phyloP scores from a whole-genome alignment of 345 rosid species.

The Gossypium sturtianum region DNA sequence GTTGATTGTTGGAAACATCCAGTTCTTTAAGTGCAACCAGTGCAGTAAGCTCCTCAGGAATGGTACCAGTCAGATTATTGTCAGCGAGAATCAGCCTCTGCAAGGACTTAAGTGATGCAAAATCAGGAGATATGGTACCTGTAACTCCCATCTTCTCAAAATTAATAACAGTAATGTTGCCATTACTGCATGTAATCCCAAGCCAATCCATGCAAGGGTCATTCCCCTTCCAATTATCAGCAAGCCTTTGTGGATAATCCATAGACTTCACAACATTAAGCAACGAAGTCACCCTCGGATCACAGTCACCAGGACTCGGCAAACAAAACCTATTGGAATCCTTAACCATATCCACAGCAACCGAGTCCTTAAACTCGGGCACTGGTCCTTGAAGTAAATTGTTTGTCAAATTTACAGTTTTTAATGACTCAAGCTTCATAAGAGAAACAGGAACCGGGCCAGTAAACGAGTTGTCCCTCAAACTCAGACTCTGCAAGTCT shows the following conservation, averaged over 20 bases:
- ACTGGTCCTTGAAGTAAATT: conserved; percentile 5
- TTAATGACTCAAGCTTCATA: not conserved
- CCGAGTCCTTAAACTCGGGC: not conserved
- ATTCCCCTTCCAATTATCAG: conserved; percentile 5
- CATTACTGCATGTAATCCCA: not conserved
- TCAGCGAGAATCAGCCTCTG: not conserved
- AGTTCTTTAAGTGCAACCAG: conserved; percentile 1
- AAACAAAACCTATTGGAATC: not conserved
- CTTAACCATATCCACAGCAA: conserved; percentile 1
- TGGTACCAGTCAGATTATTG: conserved; percentile 2
- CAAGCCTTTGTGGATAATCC: conserved; percentile 1
- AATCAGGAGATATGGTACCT: conserved; percentile 1
- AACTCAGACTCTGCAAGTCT: not conserved
- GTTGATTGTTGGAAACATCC: conserved; percentile 5
- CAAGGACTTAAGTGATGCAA: conserved; percentile 4
- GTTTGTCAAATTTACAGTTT: not conserved
- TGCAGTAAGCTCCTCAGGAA: not conserved
- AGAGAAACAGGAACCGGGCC: not conserved
- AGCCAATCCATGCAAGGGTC: conserved; percentile 7
- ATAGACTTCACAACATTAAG: conserved; percentile 1
- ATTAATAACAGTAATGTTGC: conserved; percentile 5
- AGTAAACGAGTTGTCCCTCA: conserved; percentile 5
- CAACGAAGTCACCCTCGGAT: not conserved
- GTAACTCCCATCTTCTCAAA: conserved; percentile 1
- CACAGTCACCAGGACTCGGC: conserved; percentile 4